Base-by-base conservation (phyloP, 1,284 basidiomycete genomes). In the Rhodotorula sp. region DNA sequence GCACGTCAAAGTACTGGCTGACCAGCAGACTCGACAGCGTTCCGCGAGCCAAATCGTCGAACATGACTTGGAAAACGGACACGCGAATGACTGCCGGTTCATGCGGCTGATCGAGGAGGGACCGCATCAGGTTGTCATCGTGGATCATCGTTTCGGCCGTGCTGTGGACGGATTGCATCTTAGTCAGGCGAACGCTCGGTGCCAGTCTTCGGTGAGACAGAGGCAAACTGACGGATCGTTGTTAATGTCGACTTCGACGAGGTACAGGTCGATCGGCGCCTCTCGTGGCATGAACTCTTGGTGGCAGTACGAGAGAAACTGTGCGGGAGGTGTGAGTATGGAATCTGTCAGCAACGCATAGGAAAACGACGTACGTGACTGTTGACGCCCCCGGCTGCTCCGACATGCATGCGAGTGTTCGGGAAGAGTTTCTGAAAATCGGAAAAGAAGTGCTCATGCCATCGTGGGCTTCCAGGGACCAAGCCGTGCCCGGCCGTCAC, bases 241-340 rank as follows among this genome's bases (percentile, higher is more conserved):
- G 49, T 74, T 74, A 39, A 68, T 61, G 58, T 69, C 72, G 21
- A 71, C 62, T 51, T 75, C 71, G 48, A 64, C 63, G 5, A 73
- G 59, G 58, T 69, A 76, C 2, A 76, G 14, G 54, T 76, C 74
- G 10, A 73, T 61, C 7, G 67, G 58, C 3, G 29, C 49, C 14
- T 56, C n/a, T 10, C 26, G 26, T 5, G 74, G 74, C 0, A 76
- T 39, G 6, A 73, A 46, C 2, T 67, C 64, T 7, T 58, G 67
- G 26, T 65, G 70, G 58, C 74, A 76, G 51, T 64, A 76, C 4
- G 66, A 60, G 56, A 73, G 73, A 60, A 70, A 76, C n/a, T 66
- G 54, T 34, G n/a, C 8, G 39, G 34, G 34, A 34, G 34, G 5
- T 8, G 8, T 34, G 34, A 34, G 34, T 34, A n/a, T n/a, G n/a